phyloP scores from a whole-genome alignment of 1,139 yeast genomes.

The Geotrichum klebahnii region DNA sequence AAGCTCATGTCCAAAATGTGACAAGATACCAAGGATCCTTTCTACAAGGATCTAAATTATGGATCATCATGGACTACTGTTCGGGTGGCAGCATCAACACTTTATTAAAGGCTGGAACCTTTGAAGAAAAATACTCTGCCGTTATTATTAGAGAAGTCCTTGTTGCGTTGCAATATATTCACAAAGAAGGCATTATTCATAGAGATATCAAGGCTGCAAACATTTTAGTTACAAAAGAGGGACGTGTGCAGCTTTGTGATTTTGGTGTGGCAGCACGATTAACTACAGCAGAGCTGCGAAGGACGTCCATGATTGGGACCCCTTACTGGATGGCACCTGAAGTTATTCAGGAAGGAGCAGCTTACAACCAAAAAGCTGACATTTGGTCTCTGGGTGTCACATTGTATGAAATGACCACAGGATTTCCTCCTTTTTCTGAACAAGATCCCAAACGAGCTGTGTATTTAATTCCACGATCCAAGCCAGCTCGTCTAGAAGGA shows the following conservation, averaged over 20 bases:
- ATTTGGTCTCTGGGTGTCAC: conserved; percentile 95
- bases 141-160: conserved; percentile 78
- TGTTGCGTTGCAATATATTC: conserved; percentile 74
- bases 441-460: conserved; percentile 93
- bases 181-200: conserved; percentile 85
- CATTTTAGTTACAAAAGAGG: conserved; percentile 81
- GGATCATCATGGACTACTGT: conserved; percentile 98
- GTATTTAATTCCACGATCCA: conserved; percentile 85
- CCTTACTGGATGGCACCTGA: conserved; percentile 99
- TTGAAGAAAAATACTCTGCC: conserved; percentile 80
- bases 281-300: conserved; percentile 64
- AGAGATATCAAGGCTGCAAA: conserved; percentile 95
- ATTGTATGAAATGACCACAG: conserved; percentile 89
- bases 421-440: conserved; percentile 95
- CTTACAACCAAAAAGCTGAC: conserved; percentile 81
- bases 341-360: conserved; percentile 88
- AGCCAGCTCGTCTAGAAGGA: conserved; percentile 93
- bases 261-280: conserved; percentile 97
- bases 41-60: conserved; percentile 76
- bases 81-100: conserved; percentile 95
- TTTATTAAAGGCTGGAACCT: conserved; percentile 75
- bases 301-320: conserved; percentile 97
- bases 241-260: conserved; percentile 87
- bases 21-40: conserved; percentile 90
- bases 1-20: conserved; percentile 68